These are phyloP conservation scores for Sanguinoderma infundibulare DNA, from an alignment of 1,284 basidiomycete species.

Conservation along the genomic window DNA sequence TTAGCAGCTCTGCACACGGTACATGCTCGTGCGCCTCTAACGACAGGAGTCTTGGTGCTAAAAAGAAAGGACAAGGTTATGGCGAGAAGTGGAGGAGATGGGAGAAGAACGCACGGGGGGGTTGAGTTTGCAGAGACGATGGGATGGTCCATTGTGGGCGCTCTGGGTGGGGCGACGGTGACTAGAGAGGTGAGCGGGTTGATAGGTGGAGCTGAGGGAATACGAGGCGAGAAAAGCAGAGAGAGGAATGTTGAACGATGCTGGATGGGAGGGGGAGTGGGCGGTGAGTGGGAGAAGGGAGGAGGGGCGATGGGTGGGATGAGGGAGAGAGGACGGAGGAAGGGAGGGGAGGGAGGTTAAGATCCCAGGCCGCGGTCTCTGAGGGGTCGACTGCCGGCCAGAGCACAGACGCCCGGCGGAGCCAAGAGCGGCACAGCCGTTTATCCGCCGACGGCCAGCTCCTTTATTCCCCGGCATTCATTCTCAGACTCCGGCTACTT, in stretches of 20 bases:
- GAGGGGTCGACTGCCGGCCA: neutral
- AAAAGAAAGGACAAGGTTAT: neutral
- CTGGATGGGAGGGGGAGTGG: slow-evolving; percentile 1
- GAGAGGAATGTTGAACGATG: neutral
- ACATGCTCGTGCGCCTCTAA: slow-evolving; percentile 77
- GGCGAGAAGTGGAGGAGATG: neutral
- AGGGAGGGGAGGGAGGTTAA: slow-evolving; percentile 15
- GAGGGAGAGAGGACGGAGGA: slow-evolving; percentile 32
- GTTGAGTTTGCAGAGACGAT: slow-evolving; percentile 8
- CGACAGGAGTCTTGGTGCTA: slow-evolving; percentile 58
- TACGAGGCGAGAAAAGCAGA: neutral
- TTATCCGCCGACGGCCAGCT: slow-evolving; percentile 3
- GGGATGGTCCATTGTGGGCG: slow-evolving; percentile 22
- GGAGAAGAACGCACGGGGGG: slow-evolving; percentile 15
- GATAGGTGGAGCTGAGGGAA: neutral
- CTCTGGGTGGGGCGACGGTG: slow-evolving; percentile 10
- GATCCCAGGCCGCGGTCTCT: slow-evolving; percentile 13
- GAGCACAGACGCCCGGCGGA: slow-evolving; percentile 2
- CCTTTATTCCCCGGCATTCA: slow-evolving; percentile 25
- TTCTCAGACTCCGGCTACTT: slow-evolving; percentile 26
- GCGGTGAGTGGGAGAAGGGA: slow-evolving; percentile 5
- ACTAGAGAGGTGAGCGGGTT: slow-evolving; percentile 18
- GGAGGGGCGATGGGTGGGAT: slow-evolving; percentile 21
- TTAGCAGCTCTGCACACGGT: slow-evolving; percentile 84
- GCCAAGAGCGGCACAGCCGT: neutral